Evolutionary conservation across 768 basidiomycete species (phyloP).

Genomic region (Ramaria sp.): DNA sequence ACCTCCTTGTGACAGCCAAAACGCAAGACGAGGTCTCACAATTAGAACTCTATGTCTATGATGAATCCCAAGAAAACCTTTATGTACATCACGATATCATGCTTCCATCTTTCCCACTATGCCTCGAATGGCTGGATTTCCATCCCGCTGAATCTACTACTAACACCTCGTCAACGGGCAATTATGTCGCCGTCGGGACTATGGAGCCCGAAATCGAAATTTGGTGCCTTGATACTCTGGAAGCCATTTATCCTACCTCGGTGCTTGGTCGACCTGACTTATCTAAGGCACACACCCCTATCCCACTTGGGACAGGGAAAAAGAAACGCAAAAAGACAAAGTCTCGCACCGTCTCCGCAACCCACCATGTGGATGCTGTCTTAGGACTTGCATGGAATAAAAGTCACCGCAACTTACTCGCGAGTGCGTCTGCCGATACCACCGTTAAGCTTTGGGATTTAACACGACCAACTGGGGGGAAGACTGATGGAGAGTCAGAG

Average conservation of each 20-base stretch:
- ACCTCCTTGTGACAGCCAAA: constrained; percentile 85
- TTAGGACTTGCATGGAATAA: constrained; percentile 92
- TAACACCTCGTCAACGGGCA: constrained; percentile 37
- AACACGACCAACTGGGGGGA: constrained; percentile 43
- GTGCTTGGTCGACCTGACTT: constrained; percentile 86
- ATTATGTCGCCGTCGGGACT: constrained; percentile 93
- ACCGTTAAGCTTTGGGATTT: constrained; percentile 99
- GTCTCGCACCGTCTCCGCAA: constrained; percentile 44
- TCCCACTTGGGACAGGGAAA: constrained; percentile 84
- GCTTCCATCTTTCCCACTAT: constrained; percentile 94
- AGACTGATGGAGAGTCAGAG: constrained; percentile 26
- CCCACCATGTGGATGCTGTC: constrained; percentile 88
- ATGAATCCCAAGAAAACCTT: constrained; percentile 82
- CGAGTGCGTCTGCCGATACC: constrained; percentile 85
- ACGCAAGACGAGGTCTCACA: constrained; percentile 96
- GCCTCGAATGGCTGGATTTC: constrained; percentile 98
- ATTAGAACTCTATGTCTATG: constrained; percentile 92
- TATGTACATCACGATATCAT: constrained; percentile 97
- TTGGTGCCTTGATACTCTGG: constrained; percentile 90
- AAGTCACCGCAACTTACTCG: constrained; percentile 78
- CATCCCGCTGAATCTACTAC: constrained; percentile 42
- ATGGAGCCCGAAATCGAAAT: constrained; percentile 98
- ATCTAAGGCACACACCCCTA: constrained; percentile 67
- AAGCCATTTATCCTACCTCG: constrained; percentile 87
- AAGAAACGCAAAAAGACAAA: constrained; percentile 89